phyloP scores from a whole-genome alignment of 1,284 basidiomycete genomes.

The Phenoliferia sp. region DNA sequence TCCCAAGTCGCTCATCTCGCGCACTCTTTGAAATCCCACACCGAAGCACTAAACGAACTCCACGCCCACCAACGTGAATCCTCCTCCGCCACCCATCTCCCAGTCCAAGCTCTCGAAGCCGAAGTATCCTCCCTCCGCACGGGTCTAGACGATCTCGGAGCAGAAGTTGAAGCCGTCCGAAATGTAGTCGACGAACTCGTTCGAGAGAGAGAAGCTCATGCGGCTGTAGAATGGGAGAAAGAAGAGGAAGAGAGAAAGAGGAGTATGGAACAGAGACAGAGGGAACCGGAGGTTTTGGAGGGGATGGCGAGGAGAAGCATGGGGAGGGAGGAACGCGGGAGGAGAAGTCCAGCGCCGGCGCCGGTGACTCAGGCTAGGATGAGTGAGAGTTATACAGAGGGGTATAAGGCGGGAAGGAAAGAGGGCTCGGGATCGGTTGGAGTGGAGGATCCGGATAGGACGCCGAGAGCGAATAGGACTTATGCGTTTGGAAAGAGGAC shows the following conservation, averaged over 20 bases:
- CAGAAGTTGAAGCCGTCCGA: slow-evolving; percentile 1
- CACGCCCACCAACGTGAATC: not conserved
- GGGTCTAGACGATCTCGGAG: not conserved
- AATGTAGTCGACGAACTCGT: not conserved
- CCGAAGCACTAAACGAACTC: not conserved
- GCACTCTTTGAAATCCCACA: not conserved
- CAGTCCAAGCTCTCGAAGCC: not conserved
- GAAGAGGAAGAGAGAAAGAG: slow-evolving; percentile 5
- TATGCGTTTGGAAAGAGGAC: not conserved
- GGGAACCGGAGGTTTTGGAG: not conserved
- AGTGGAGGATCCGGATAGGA: slow-evolving; percentile 4
- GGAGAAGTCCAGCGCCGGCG: too few relatives aligned
- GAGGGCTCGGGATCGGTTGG: not conserved
- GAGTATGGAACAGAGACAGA: not conserved
- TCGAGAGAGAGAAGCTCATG: not conserved
- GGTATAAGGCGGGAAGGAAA: too few relatives aligned
- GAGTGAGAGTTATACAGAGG: too few relatives aligned
- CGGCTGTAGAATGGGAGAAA: not conserved
- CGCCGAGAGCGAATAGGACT: slow-evolving; percentile 4
- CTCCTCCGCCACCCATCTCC: not conserved
- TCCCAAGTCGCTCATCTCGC: slow-evolving; percentile 3
- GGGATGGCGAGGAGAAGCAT: not conserved
- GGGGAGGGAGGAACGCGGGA: not conserved
- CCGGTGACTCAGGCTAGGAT: too few relatives aligned
- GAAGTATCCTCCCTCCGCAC: not conserved